Base-by-base conservation (phyloP, 2,329 filamentous ascomycete species). In the Fusarium setosum region DNA sequence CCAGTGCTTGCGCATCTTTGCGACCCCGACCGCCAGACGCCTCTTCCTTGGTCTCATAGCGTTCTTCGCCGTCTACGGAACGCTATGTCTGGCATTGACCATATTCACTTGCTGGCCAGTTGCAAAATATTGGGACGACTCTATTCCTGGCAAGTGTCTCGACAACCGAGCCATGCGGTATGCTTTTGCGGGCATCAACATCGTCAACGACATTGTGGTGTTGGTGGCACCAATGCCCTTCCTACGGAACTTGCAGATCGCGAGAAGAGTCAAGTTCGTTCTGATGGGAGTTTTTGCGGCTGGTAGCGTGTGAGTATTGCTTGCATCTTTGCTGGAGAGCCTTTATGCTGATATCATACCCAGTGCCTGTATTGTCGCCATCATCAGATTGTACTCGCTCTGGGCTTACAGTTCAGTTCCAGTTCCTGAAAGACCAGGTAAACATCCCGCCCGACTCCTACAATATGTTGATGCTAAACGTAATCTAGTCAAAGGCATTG, bases 261-360 rank as follows among this genome's bases (percentile, higher is more conserved):
- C 76, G 0, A 72, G 74, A 50, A 74, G 74, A 12, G 79, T 81
- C 38, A 81, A 81, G 34, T 61, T 81, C 24, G 80, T 80, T 1
- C 70, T 85, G 66, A 78, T 74, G 65, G 73, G 54, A 54, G 78
- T 75, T 29, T 78, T 78, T 74, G 79, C 26, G 3, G 26, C 26
- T 8, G 26, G 26, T 29, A 12, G 26, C 26, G 26, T 12, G 26
- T 29, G 6, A 29, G 26, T 9, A 29, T 12, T 29, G 1, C 12
- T 12, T 5, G 6, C 26, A 29, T 12, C 12, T 12, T 29, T 29
- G 26, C 9, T 12, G 4, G 26, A 3, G 12, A 29, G 26, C 26
- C 5, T 9, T 29, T 2, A 9, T 8, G 12, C 26, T 29, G 3
- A 29, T 29, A 8, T 29, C 6, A 8, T 29, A n/a, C 12, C 3